These are phyloP conservation scores for Begonia peltatifolia DNA, from an alignment of 306 rosid species.

Conservation along the genomic window DNA sequence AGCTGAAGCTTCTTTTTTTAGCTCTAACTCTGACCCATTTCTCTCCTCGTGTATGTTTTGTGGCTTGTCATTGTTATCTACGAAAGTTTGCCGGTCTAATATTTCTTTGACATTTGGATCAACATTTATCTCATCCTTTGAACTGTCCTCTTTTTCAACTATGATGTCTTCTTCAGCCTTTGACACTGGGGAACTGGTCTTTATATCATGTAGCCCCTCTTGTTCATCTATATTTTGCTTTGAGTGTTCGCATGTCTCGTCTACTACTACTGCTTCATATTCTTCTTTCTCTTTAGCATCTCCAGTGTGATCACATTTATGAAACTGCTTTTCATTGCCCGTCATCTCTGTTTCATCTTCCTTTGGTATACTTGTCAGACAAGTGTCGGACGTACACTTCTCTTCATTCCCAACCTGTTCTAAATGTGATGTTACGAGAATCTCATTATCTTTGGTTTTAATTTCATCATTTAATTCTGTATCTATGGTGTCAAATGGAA, in stretches of 20 bases:
- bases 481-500: constrained; percentile 5
- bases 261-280: constrained; percentile 4
- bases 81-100: constrained; percentile 13
- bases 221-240: too few relatives aligned
- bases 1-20: constrained; percentile 9
- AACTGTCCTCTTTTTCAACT: constrained; percentile 8
- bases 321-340: constrained; percentile 11
- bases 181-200: not conserved
- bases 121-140: constrained; percentile 4
- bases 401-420: constrained; percentile 4
- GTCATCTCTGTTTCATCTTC: constrained; percentile 11
- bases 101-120: constrained; percentile 14
- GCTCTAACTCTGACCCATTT: constrained; percentile 5
- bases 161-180: constrained; percentile 7
- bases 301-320: constrained; percentile 4
- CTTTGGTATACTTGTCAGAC: constrained; percentile 8
- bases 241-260: not conserved
- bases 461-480: not conserved
- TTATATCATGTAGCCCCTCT: too few relatives aligned
- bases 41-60: constrained; percentile 11
- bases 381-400: constrained; percentile 3
- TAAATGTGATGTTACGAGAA: not conserved
- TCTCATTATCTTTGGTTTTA: constrained; percentile 3
- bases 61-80: constrained; percentile 4
- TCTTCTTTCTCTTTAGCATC: constrained; percentile 7